These are phyloP conservation scores for Hemileia vastatrix DNA, from an alignment of 1,284 basidiomycete genomes.

Conservation along the genomic window DNA sequence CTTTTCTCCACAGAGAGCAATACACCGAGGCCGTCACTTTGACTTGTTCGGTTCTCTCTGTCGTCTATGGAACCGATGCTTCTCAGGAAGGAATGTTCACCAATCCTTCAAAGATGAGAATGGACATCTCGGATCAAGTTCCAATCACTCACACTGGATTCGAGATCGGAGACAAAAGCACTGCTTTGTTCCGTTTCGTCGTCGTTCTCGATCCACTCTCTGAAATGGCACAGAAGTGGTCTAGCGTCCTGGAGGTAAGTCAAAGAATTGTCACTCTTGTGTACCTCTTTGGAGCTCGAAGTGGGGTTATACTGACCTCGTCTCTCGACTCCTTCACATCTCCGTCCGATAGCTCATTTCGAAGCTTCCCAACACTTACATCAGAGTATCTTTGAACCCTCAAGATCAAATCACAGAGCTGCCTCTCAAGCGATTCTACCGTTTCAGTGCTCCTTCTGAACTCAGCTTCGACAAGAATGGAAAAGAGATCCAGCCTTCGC, in stretches of 20 bases:
- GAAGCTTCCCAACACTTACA: slow-evolving; percentile 50
- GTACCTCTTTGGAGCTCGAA: slow-evolving; percentile 6
- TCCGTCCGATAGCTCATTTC: slow-evolving; percentile 18
- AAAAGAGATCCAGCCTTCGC: slow-evolving; percentile 49
- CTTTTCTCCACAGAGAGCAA: neutral
- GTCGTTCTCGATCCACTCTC: slow-evolving; percentile 75
- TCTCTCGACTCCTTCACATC: neutral
- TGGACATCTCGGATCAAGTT: neutral
- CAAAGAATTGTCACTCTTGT: slow-evolving; percentile 1
- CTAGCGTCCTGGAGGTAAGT: slow-evolving; percentile 60
- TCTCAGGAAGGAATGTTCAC: neutral
- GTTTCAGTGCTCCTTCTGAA: slow-evolving; percentile 58
- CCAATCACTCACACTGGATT: slow-evolving; percentile 5
- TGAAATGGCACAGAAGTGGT: slow-evolving; percentile 73
- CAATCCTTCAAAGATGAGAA: neutral
- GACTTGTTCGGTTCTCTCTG: neutral
- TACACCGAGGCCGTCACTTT: neutral
- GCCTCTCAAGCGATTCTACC: slow-evolving; percentile 88
- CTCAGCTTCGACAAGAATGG: slow-evolving; percentile 62
- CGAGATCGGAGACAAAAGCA: slow-evolving; percentile 54
- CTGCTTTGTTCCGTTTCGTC: slow-evolving; percentile 62
- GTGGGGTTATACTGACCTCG: too few species aligned
- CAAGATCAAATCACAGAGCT: slow-evolving; percentile 56
- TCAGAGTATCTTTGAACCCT: slow-evolving; percentile 70
- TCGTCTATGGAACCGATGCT: neutral